phyloP scores from a whole-genome alignment of 2,329 filamentous ascomycete species.

The Ophiostoma quercus region DNA sequence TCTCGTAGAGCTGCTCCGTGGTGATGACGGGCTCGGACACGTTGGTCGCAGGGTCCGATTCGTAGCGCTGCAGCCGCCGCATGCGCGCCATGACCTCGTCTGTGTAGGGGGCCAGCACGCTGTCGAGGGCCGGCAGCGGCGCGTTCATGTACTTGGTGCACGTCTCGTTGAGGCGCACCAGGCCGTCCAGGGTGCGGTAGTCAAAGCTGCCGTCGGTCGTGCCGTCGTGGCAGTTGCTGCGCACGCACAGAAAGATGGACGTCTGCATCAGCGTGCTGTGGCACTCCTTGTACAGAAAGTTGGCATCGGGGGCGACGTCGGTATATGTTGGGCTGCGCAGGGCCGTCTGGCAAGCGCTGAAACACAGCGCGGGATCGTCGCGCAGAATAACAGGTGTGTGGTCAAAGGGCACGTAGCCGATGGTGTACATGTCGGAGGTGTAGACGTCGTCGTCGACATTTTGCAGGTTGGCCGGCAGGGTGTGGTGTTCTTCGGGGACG shows the following conservation, averaged over 20 bases:
- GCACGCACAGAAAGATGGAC: slow-evolving; percentile 37
- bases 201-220: background rate
- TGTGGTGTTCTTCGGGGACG: background rate
- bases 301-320: slow-evolving; percentile 17
- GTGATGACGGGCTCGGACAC: slow-evolving; percentile 36
- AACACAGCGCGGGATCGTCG: slow-evolving; percentile 15
- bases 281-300: slow-evolving; percentile 20
- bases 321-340: slow-evolving; percentile 15
- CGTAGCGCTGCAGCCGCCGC: slow-evolving; percentile 32
- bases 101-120: slow-evolving; percentile 35
- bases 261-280: slow-evolving; percentile 21
- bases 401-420: slow-evolving; percentile 8
- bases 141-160: slow-evolving; percentile 31
- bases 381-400: background rate
- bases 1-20: slow-evolving; percentile 33
- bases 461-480: background rate
- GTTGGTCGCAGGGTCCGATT: slow-evolving; percentile 24
- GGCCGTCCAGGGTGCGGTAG: slow-evolving; percentile 24
- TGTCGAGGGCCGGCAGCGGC: slow-evolving; percentile 35
- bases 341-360: slow-evolving; percentile 21
- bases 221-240: slow-evolving; percentile 34
- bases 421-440: slow-evolving; percentile 2
- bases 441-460: background rate
- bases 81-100: slow-evolving; percentile 34
- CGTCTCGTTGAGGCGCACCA: slow-evolving; percentile 35